phyloP scores from a whole-genome alignment of 2,329 filamentous ascomycete species.

The Zopfia rhizophila region DNA sequence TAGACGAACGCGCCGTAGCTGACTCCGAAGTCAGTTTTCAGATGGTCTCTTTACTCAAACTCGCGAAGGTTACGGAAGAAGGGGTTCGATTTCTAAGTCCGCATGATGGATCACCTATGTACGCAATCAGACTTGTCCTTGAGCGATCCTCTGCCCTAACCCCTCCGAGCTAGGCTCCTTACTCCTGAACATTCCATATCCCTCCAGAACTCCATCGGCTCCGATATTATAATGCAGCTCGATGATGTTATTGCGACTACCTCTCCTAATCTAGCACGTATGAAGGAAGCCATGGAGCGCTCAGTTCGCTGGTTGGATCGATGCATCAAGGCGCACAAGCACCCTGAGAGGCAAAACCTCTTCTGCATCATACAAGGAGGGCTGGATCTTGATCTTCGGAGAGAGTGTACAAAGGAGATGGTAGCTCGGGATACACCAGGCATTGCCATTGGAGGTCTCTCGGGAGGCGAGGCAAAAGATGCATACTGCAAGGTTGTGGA shows the following conservation, averaged over 20 bases:
- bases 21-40: conserved; percentile 76
- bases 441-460: conserved; percentile 94
- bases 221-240: conserved; percentile 99
- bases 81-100: conserved; percentile 96
- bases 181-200: conserved; percentile 97
- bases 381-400: conserved; percentile 85
- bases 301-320: conserved; percentile 96
- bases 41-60: conserved; percentile 95
- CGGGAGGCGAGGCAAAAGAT: conserved; percentile 92
- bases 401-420: conserved; percentile 88
- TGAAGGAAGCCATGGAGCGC: conserved; percentile 94
- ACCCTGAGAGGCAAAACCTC: conserved; percentile 85
- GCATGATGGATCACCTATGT: conserved; percentile 94
- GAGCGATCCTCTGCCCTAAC: conserved; percentile 5
- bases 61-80: conserved; percentile 94
- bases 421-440: conserved; percentile 89
- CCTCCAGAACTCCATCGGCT: conserved; percentile 95
- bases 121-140: conserved; percentile 28
- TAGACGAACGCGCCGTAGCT: conserved; percentile 31
- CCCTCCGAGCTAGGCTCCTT: conserved; percentile 68
- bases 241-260: conserved; percentile 98
- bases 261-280: conserved; percentile 85
- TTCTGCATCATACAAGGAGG: conserved; percentile 99
- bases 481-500: conserved; percentile 92
- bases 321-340: conserved; percentile 89